phyloP scores from a whole-genome alignment of 495 filamentous ascomycete genomes.

The Daldinia decipiens region DNA sequence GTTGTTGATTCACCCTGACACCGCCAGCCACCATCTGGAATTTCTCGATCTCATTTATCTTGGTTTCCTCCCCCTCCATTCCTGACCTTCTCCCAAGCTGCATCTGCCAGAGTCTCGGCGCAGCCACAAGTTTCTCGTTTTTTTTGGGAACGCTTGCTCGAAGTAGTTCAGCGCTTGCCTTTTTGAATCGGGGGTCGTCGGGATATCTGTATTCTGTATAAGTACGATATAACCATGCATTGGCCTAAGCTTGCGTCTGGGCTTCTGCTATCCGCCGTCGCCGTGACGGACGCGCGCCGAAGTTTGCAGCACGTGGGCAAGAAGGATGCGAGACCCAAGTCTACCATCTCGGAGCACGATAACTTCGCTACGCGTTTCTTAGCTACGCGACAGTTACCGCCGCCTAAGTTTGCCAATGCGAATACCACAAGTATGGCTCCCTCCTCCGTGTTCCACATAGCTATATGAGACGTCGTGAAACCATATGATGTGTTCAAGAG shows the following conservation, averaged over 20 bases:
- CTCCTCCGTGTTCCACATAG: neutral
- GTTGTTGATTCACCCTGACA: conserved; percentile 1
- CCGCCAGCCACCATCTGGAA: neutral
- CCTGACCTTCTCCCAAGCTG: conserved; percentile 10
- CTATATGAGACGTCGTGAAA: neutral
- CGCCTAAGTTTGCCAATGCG: conserved; percentile 49
- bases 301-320: conserved; percentile 53
- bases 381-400: conserved; percentile 42
- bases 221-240: conserved; percentile 44
- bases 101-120: conserved; percentile 35
- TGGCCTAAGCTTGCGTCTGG: conserved; percentile 40
- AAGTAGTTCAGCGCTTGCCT: neutral
- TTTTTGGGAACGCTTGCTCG: conserved; percentile 23
- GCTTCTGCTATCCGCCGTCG: conserved; percentile 44
- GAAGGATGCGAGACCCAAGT: conserved; percentile 33
- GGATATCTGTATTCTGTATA: neutral
- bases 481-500: neutral
- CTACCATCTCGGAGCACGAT: neutral
- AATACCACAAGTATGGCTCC: conserved; percentile 49
- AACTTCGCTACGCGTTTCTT: conserved; percentile 35
- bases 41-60: conserved; percentile 18
- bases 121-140: conserved; percentile 12
- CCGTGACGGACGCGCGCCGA: conserved; percentile 45
- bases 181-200: conserved; percentile 10
- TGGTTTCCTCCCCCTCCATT: conserved; percentile 10